These are phyloP conservation scores for Calophaca sinica DNA, from an alignment of 306 rosid species.

Conservation along the genomic window DNA sequence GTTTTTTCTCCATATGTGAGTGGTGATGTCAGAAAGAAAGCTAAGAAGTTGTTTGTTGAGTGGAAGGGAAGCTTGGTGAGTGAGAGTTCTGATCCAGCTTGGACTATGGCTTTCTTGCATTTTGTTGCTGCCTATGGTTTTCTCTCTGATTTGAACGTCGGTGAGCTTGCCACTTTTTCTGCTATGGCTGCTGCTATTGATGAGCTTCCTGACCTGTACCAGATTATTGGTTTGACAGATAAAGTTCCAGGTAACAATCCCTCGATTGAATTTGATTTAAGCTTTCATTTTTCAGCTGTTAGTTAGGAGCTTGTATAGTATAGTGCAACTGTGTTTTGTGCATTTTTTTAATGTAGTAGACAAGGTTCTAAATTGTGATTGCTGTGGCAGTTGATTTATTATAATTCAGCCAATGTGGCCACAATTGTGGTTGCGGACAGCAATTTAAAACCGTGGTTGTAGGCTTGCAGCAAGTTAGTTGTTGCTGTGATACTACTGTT, in stretches of 20 bases:
- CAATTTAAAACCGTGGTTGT: not conserved
- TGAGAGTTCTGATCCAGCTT: conserved; percentile 51
- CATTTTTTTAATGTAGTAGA: conserved; percentile 1
- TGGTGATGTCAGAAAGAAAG: conserved; percentile 51
- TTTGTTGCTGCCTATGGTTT: conserved; percentile 68
- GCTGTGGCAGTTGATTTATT: too few species aligned
- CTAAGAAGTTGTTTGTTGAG: conserved; percentile 56
- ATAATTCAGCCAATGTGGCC: too few species aligned
- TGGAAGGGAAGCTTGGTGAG: conserved; percentile 59
- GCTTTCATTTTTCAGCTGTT: not conserved
- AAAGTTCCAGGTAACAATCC: conserved; percentile 51
- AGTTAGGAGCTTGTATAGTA: not conserved
- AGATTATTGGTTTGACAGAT: conserved; percentile 56
- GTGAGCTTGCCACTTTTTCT: conserved; percentile 61
- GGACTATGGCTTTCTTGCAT: conserved; percentile 69
- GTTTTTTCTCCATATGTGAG: conserved; percentile 48
- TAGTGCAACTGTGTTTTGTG: not conserved
- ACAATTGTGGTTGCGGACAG: too few species aligned
- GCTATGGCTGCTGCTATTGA: conserved; percentile 55
- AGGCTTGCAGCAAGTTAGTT: not conserved
- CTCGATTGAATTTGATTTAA: not conserved
- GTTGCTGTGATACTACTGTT: not conserved
- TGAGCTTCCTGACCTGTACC: conserved; percentile 61
- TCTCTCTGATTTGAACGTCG: conserved; percentile 51
- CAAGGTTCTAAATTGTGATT: too few species aligned